Evolutionary conservation across 805 yeast species (phyloP).

Genomic region (Dipodascus albidus): DNA sequence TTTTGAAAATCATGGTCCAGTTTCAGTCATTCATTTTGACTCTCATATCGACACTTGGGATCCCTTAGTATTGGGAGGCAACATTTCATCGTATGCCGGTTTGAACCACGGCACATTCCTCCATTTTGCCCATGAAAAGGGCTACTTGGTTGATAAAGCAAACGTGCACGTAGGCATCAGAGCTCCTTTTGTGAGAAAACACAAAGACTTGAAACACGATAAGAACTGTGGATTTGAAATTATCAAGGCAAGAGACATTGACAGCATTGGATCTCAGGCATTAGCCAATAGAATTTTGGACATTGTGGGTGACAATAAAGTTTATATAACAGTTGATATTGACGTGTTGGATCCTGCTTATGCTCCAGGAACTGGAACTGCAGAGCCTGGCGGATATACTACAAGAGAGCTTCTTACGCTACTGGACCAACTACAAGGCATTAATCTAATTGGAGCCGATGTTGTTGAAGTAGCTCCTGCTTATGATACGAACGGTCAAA

Average conservation of each 20-base stretch:
- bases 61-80: slow-evolving; percentile 54
- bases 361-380: slow-evolving; percentile 45
- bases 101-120: slow-evolving; percentile 61
- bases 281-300: slow-evolving; percentile 40
- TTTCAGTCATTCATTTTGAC: slow-evolving; percentile 62
- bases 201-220: slow-evolving; percentile 48
- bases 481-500: slow-evolving; percentile 38
- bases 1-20: slow-evolving; percentile 44
- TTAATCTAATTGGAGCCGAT: slow-evolving; percentile 39
- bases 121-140: slow-evolving; percentile 60
- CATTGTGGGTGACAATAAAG: slow-evolving; percentile 50
- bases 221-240: slow-evolving; percentile 48
- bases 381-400: slow-evolving; percentile 44
- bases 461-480: slow-evolving; percentile 47
- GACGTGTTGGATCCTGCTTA: slow-evolving; percentile 41
- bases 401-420: slow-evolving; percentile 35
- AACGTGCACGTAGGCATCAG: slow-evolving; percentile 54
- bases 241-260: slow-evolving; percentile 56
- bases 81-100: slow-evolving; percentile 43
- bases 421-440: slow-evolving; percentile 34
- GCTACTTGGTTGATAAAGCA: slow-evolving; percentile 36
- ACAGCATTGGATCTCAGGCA: slow-evolving; percentile 47
- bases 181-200: slow-evolving; percentile 42
- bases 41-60: slow-evolving; percentile 64
- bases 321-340: slow-evolving; percentile 41